These are phyloP conservation scores for Rasamsonia emersonii DNA, from an alignment of 2,329 filamentous ascomycete species.

Conservation along the genomic window DNA sequence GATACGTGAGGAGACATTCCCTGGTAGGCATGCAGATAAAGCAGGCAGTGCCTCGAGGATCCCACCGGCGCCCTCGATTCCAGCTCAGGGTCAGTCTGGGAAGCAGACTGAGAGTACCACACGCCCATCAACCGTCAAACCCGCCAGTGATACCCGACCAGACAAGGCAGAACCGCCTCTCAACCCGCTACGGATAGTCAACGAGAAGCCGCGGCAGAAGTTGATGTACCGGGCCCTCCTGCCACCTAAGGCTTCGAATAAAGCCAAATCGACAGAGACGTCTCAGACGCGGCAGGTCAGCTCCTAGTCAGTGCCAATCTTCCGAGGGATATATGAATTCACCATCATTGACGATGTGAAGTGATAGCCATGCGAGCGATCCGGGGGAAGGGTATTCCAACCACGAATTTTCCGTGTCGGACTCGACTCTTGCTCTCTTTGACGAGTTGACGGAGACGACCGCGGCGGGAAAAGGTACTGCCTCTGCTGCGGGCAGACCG, in stretches of 20 bases:
- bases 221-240: conserved; percentile 34
- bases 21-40: background rate
- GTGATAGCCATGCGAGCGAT: conserved; percentile 3
- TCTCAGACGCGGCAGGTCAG: conserved; percentile 4
- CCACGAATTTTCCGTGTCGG: conserved; percentile 19
- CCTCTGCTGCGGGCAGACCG: background rate
- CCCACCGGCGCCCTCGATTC: background rate
- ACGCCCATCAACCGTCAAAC: conserved; percentile 5
- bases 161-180: conserved; percentile 7
- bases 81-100: background rate
- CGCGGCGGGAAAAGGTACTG: background rate
- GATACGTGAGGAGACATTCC: background rate
- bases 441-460: conserved; percentile 14
- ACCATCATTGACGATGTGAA: conserved; percentile 7
- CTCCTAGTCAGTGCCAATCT: conserved; percentile 23
- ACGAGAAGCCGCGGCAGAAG: conserved; percentile 32
- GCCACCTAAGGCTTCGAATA: conserved; percentile 11
- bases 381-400: conserved; percentile 6
- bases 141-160: conserved; percentile 3
- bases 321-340: conserved; percentile 6
- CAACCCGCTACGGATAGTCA: conserved; percentile 24
- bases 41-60: background rate
- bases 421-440: conserved; percentile 20
- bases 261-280: conserved; percentile 3
- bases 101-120: conserved; percentile 2